phyloP scores from a whole-genome alignment of 495 filamentous ascomycete genomes.

The Pyrenula massariospora region DNA sequence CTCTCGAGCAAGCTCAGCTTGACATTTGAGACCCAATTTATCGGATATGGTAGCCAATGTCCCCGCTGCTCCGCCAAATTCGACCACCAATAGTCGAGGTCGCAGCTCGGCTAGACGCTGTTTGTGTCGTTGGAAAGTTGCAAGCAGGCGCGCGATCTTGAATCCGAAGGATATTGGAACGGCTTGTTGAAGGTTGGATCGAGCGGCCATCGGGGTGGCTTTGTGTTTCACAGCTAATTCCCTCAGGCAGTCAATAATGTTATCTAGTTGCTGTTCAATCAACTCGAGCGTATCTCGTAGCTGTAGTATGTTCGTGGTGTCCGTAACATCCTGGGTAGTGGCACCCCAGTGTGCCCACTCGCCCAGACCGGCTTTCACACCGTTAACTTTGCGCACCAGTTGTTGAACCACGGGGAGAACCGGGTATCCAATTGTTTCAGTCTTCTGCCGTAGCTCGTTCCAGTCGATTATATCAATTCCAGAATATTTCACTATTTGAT shows the following conservation, averaged over 20 bases:
- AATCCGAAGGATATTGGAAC: slow-evolving; percentile 37
- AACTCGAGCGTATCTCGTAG: slow-evolving; percentile 32
- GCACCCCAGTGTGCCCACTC: slow-evolving; percentile 45
- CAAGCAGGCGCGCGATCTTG: slow-evolving; percentile 33
- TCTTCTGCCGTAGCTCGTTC: slow-evolving; percentile 29
- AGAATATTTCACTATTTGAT: neutral
- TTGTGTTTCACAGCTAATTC: slow-evolving; percentile 24
- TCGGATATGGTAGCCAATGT: slow-evolving; percentile 27
- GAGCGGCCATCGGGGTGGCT: slow-evolving; percentile 38
- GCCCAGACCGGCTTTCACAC: slow-evolving; percentile 14
- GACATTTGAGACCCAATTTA: slow-evolving; percentile 23
- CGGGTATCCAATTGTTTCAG: slow-evolving; percentile 41
- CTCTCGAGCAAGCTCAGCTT: slow-evolving; percentile 25
- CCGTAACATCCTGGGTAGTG: slow-evolving; percentile 46
- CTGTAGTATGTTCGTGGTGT: slow-evolving; percentile 34
- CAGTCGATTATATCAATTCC: slow-evolving; percentile 15
- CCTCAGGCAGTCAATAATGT: slow-evolving; percentile 22
- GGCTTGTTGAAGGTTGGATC: slow-evolving; percentile 40
- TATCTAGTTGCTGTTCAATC: slow-evolving; percentile 23
- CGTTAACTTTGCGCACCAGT: slow-evolving; percentile 6
- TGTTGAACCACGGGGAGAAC: slow-evolving; percentile 38
- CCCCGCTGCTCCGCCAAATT: slow-evolving; percentile 38
- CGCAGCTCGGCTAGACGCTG: slow-evolving; percentile 26
- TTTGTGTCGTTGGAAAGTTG: slow-evolving; percentile 29
- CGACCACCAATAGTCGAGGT: slow-evolving; percentile 24